phyloP scores from a whole-genome alignment of 2,329 filamentous ascomycete species.

The Ophiostoma ips region DNA sequence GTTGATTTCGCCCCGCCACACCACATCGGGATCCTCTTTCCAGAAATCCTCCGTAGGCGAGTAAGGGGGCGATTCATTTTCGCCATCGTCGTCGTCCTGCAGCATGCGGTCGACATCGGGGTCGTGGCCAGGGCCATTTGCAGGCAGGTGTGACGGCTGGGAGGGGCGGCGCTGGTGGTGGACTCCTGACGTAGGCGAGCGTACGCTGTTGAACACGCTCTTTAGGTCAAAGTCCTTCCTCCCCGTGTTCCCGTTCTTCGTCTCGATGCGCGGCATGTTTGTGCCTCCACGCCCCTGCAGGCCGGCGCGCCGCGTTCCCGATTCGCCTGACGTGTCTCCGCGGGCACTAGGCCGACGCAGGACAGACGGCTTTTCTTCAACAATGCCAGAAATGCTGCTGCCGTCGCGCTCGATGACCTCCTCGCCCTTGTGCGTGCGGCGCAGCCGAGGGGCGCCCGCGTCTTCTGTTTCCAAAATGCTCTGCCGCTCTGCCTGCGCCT shows the following conservation, averaged over 20 bases:
- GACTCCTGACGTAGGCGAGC: constrained; percentile 45
- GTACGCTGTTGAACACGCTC: constrained; percentile 71
- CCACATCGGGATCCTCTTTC: constrained; percentile 46
- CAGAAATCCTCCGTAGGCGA: constrained; percentile 56
- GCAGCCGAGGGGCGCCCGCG: constrained; percentile 57
- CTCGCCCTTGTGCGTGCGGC: constrained; percentile 89
- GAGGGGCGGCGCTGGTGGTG: constrained; percentile 33
- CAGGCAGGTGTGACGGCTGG: constrained; percentile 27
- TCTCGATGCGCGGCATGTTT: constrained; percentile 28
- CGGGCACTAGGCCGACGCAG: background rate
- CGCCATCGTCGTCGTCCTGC: constrained; percentile 65
- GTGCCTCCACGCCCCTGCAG: constrained; percentile 15
- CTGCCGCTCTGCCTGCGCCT: constrained; percentile 66
- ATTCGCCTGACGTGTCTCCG: background rate
- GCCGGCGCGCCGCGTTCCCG: background rate
- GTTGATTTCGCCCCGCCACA: constrained; percentile 63
- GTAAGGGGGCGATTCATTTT: constrained; percentile 61
- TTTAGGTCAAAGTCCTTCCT: constrained; percentile 63
- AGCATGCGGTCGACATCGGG: constrained; percentile 82
- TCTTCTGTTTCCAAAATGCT: constrained; percentile 70
- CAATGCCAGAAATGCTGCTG: constrained; percentile 24
- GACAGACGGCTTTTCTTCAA: constrained; percentile 25
- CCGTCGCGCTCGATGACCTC: constrained; percentile 71
- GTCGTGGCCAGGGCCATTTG: constrained; percentile 54
- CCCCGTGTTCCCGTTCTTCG: constrained; percentile 27